These are phyloP conservation scores for Vigna radiata DNA, from an alignment of 306 rosid species.

Conservation along the genomic window DNA sequence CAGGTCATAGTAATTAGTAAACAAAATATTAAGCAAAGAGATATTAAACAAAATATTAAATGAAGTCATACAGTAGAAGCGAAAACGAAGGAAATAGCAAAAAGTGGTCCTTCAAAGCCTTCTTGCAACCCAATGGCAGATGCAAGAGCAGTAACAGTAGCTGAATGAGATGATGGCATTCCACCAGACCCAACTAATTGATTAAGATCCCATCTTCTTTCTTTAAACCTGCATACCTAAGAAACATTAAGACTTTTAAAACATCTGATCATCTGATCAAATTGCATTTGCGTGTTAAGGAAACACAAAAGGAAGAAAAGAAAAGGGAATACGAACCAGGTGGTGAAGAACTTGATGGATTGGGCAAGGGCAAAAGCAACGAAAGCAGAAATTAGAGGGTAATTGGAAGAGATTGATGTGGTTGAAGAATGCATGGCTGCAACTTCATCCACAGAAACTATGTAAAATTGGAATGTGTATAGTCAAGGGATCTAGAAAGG, in stretches of 20 bases:
- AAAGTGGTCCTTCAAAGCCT: slow-evolving; percentile 72
- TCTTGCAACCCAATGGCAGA: slow-evolving; percentile 76
- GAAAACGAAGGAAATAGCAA: slow-evolving; percentile 69
- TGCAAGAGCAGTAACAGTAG: slow-evolving; percentile 90
- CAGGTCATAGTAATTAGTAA: background rate
- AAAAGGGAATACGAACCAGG: slow-evolving; percentile 60
- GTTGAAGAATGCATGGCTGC: slow-evolving; percentile 39
- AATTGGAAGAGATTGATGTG: slow-evolving; percentile 57
- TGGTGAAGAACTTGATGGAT: slow-evolving; percentile 66
- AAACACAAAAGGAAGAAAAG: background rate
- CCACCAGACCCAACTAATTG: slow-evolving; percentile 83
- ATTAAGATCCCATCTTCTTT: slow-evolving; percentile 78
- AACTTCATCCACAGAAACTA: slow-evolving; percentile 34
- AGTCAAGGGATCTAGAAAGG: background rate
- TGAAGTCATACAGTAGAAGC: slow-evolving; percentile 67
- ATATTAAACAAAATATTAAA: slow-evolving; percentile 12
- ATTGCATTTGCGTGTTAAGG: background rate
- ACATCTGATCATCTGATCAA: background rate
- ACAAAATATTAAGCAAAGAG: background rate
- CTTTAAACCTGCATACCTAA: slow-evolving; percentile 77
- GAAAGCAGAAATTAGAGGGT: slow-evolving; percentile 71
- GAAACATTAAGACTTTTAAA: slow-evolving; percentile 55
- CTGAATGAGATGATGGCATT: slow-evolving; percentile 95
- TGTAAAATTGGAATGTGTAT: background rate
- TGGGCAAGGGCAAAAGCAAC: slow-evolving; percentile 65